Percentiles rank a stretch among this genome's conserved stretches.
Conservation (phyloP, 2,329 filamentous ascomycete species). For the Colletotrichum sp. region DNA sequence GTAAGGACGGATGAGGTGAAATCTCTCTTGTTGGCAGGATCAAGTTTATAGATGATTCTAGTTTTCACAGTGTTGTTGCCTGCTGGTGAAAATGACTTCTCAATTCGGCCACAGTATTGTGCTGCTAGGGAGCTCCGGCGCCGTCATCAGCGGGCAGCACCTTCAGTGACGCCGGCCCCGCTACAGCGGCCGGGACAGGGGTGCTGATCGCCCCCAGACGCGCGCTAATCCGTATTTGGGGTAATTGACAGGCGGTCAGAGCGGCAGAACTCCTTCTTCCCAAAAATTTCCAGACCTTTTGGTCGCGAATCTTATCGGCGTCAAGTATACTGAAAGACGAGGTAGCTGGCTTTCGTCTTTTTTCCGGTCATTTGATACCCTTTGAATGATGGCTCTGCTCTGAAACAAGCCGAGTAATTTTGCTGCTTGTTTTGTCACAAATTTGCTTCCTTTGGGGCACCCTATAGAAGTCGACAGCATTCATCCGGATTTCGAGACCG, state of each 20-base stretch:
- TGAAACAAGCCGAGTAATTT: background rate
- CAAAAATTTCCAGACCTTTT: constrained; percentile 37
- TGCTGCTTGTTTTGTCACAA: background rate
- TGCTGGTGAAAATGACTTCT: background rate
- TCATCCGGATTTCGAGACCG: background rate
- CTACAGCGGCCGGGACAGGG: background rate
- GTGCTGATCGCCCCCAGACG: constrained; percentile 33
- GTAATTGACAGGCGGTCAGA: constrained; percentile 37
- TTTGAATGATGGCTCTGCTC: background rate
- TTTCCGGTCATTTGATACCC: background rate
- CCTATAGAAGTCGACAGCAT: background rate
- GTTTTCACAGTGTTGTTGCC: background rate
- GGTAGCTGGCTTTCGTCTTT: background rate
- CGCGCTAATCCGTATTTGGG: constrained; percentile 38
- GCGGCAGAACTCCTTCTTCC: constrained; percentile 37
- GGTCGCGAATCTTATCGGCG: constrained; percentile 5
- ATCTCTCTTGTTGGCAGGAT: background rate
- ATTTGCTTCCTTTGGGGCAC: background rate
- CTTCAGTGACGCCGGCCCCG: background rate
- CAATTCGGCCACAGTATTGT: background rate
- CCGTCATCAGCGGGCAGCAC: background rate
- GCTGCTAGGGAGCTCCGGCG: background rate
- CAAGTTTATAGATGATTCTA: background rate
- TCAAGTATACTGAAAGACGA: background rate
- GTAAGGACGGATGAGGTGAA: constrained; percentile 1